Evolutionary conservation across 768 basidiomycete genomes (phyloP), one percentile per base, ranked within the genome.

Genomic region (Galerina sulciceps): DNA sequence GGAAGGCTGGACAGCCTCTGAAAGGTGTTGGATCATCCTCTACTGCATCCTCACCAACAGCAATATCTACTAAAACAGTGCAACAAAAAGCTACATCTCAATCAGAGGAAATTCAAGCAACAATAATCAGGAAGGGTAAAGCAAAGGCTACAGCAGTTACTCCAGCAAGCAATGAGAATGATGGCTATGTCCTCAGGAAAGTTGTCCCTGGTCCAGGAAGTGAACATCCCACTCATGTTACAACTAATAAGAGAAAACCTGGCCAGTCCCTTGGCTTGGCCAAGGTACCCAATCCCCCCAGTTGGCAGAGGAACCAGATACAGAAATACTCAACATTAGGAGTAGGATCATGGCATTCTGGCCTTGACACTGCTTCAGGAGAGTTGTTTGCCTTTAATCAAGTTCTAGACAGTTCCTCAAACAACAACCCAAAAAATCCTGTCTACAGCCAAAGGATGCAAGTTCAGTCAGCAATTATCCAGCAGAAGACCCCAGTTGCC

Each of bases 241-340:
- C 35, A 40, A 34, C 55, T 46, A 42, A 23, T n/a, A 67, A 65
- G 49, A 59, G 59, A 52, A 65, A 55, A 40, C 54, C 42, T 22
- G 64, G 62, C 23, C 55, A 22, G 26, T 4, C 26, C 26, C 26
- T 31, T 4, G 26, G 26, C 26, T 31, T 31, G 26, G 26, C 26
- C 26, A 31, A 31, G 26, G 26, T 8, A 20, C 13, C 20, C 20
- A 51, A 38, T 36, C 49, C 37, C 17, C 40, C 17, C 6, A 18
- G 23, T 9, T 10, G 22, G 14, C 18, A 26, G 15, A n/a, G 15
- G 37, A 51, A 20, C 49, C 3, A 51, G 9, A 51, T 18, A 38
- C 18, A 23, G 22, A 23, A 40, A 23, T 38, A 51, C 40, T 23
- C 17, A 20, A 38, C 49, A 9, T 14, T 18, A 14, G 17, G 13